Evolutionary conservation across 164 flowering plant genomes (phyloP), one percentile per base, ranked within the genome.

Genomic region (Piper longum): DNA sequence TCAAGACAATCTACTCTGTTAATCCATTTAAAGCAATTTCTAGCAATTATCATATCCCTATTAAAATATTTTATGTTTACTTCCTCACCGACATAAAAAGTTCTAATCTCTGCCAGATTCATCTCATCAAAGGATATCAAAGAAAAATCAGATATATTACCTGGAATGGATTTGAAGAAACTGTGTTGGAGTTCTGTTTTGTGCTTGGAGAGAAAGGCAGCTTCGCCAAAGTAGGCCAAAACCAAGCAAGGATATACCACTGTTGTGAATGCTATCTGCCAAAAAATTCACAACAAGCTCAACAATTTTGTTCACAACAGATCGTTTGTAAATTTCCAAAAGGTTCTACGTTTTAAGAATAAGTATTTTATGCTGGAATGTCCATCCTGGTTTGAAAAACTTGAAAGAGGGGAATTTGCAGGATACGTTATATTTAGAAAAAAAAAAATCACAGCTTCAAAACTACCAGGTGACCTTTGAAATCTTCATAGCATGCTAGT

Each of bases 141-240:
- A 44, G 14, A 12, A 40, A 3, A 14, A 60, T 43, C 13, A 57
- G 19, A 56, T 4, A 56, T 56, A 16, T 45, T 43, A 57, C 87
- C 82, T 12, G 87, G 83, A 4, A 83, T 76, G 51, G 81, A 69
- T 57, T 62, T 74, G 65, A 59, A 79, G 69, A 79, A 83, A 58
- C 83, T 79, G 16, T 73, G 65, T 26, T 67, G 68, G 62, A 78
- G 67, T 61, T 78, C 75, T 7, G 12, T 56, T 59, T 71, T 64
- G 67, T 83, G 62, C 73, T 76, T 75, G 51, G 87, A 77, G 56
- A 83, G 76, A 64, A 69, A 86, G 40, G 89, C 87, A 70, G 89
- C 87, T 72, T 86, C 82, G 64, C 89, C 93, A 81, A 85, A 82
- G 69, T 86, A 86, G 1, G 83, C 79, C 39, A 86, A 66, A 69